A percentile compares a stretch with the other conserved stretches of the same genome.
Conservation (phyloP, 176 grass and related monocot genomes). For the Sorghum bicolor region Sorghum_bicolor_NCBIv3 NC_012870.2:4323001-4323500, state of each 20-base stretch:
- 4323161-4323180: neutral
- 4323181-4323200: neutral
- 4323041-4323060: neutral
- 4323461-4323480: too few relatives aligned
- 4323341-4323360: too few relatives aligned
- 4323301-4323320: too few relatives aligned
- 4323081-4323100: too few relatives aligned
- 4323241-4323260: neutral
- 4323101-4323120: neutral
- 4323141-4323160: neutral
- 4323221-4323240: neutral
- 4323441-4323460: too few relatives aligned
- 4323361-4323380: too few relatives aligned
- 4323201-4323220: neutral
- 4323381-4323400: too few relatives aligned
- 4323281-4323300: neutral
- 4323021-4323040: neutral
- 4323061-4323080: neutral
- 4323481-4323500: too few relatives aligned
- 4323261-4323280: neutral
- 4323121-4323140: neutral
- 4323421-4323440: too few relatives aligned
- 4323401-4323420: too few relatives aligned
- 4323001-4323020: neutral
- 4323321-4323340: too few relatives aligned